These are phyloP conservation scores for Colletotrichum sojae DNA, from an alignment of 2,329 filamentous ascomycete genomes.

Conservation along the genomic window DNA sequence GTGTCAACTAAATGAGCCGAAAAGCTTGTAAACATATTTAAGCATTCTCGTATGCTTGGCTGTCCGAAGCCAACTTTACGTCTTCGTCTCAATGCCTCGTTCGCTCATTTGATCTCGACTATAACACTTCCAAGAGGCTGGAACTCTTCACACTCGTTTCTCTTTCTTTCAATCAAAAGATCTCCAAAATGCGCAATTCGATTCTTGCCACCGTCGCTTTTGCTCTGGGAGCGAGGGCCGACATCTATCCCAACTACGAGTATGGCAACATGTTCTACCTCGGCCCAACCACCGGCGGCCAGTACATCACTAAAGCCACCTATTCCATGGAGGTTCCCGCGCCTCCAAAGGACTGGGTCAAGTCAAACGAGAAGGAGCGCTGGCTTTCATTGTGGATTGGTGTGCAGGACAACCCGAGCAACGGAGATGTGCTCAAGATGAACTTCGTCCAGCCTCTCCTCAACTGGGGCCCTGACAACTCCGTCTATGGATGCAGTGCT, in stretches of 20 bases:
- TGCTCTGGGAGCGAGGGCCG: slow-evolving; percentile 26
- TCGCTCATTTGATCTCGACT: not conserved
- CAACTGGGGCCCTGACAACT: slow-evolving; percentile 31
- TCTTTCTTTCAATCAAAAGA: not conserved
- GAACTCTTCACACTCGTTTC: slow-evolving; percentile 21
- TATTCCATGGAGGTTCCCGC: slow-evolving; percentile 40
- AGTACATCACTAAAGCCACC: slow-evolving; percentile 40
- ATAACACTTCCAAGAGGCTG: slow-evolving; percentile 7
- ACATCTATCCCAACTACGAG: slow-evolving; percentile 27
- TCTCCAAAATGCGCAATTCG: slow-evolving; percentile 19
- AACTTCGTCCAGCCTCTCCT: slow-evolving; percentile 31
- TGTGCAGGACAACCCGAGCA: slow-evolving; percentile 25
- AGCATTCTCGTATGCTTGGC: slow-evolving; percentile 1
- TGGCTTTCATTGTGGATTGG: slow-evolving; percentile 29
- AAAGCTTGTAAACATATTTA: slow-evolving; percentile 3
- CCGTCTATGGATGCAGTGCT: slow-evolving; percentile 22
- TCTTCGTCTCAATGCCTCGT: not conserved
- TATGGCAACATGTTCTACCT: slow-evolving; percentile 35
- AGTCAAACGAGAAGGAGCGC: slow-evolving; percentile 16
- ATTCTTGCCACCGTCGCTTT: slow-evolving; percentile 6
- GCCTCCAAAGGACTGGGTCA: slow-evolving; percentile 29
- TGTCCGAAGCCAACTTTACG: not conserved
- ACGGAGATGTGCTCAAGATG: slow-evolving; percentile 24
- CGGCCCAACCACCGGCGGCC: slow-evolving; percentile 24
- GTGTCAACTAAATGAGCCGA: slow-evolving; percentile 8